Conservation (phyloP, 1,284 basidiomycete genomes). For the Ganoderma sinense region DNA sequence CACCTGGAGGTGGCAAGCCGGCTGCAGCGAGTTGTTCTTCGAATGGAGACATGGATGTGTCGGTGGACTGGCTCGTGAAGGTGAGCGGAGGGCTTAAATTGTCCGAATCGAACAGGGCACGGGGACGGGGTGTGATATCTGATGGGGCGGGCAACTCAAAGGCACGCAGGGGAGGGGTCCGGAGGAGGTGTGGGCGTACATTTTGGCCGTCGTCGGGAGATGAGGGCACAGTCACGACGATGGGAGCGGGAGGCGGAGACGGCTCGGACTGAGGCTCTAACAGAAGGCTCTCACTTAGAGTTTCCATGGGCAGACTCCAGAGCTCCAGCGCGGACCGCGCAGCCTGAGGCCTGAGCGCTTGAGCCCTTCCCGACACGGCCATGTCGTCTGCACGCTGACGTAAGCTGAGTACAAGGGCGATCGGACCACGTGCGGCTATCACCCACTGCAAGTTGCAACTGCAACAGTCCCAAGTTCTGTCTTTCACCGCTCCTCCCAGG, state of each 20-base stretch:
- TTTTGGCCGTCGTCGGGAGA: slow-evolving; percentile 32
- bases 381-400: slow-evolving; percentile 26
- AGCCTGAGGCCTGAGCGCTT: too few species aligned
- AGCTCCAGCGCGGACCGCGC: neutral
- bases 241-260: slow-evolving; percentile 19
- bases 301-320: too few species aligned
- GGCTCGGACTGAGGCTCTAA: neutral
- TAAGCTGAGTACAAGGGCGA: slow-evolving; percentile 16
- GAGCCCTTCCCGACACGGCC: slow-evolving; percentile 15
- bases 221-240: slow-evolving; percentile 38
- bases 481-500: neutral
- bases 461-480: slow-evolving; percentile 14
- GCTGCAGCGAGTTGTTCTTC: slow-evolving; percentile 47
- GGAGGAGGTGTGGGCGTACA: slow-evolving; percentile 6
- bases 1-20: slow-evolving; percentile 66
- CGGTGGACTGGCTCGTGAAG: slow-evolving; percentile 1
- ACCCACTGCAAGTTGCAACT: slow-evolving; percentile 12
- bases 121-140: slow-evolving; percentile 18
- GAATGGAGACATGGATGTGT: slow-evolving; percentile 38
- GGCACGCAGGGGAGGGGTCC: slow-evolving; percentile 10
- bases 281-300: slow-evolving; percentile 15
- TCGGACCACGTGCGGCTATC: slow-evolving; percentile 30
- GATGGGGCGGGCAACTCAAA: slow-evolving; percentile 20
- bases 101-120: slow-evolving; percentile 12
- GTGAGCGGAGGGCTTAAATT: slow-evolving; percentile 14